Evolutionary conservation across 805 yeast species (phyloP), one percentile per base, ranked within the genome.

Genomic region (Kodamaea kakaduensis): DNA sequence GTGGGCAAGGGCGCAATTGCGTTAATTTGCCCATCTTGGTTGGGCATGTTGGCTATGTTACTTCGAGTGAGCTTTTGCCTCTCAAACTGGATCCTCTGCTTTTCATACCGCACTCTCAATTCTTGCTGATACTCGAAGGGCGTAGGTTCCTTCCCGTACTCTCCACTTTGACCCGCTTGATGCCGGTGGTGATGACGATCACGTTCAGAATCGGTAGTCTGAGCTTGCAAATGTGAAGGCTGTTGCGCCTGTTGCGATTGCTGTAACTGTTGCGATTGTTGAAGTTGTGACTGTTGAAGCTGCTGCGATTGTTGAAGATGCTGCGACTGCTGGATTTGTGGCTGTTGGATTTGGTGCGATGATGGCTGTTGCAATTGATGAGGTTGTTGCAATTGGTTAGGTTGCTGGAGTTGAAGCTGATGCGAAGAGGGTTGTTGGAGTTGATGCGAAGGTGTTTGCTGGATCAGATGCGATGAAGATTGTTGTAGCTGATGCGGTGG

Each of bases 401-500:
- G 10, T 17, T 38, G 42, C 12, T 31, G 40, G 10, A 34, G 43
- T 16, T 32, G 46, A 15, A 24, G 25, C 21, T 34, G 41, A 20
- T 33, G 42, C 10, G 31, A 40, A 23, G 47, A 59, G n/a, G 48
- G 54, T 20, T 50, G 52, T 19, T 52, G 36, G 8, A 42, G 37
- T 26, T 43, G 41, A 25, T 46, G 42, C 31, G n/a, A n/a, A n/a
- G n/a, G n/a, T n/a, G n/a, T n/a, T n/a, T n/a, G n/a, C n/a, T n/a
- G n/a, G n/a, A n/a, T n/a, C n/a, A n/a, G n/a, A n/a, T n/a, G n/a
- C n/a, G n/a, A n/a, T n/a, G n/a, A n/a, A n/a, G n/a, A n/a, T n/a
- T 48, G 43, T 36, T 52, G 57, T 24, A 52, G 52, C 22, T 54
- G 50, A 30, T 51, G 52, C 12, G 48, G 52, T 10, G 49, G 50